These are phyloP conservation scores for Dipteronia sinensis DNA, from an alignment of 345 rosid genomes.

Conservation along the genomic window DNA sequence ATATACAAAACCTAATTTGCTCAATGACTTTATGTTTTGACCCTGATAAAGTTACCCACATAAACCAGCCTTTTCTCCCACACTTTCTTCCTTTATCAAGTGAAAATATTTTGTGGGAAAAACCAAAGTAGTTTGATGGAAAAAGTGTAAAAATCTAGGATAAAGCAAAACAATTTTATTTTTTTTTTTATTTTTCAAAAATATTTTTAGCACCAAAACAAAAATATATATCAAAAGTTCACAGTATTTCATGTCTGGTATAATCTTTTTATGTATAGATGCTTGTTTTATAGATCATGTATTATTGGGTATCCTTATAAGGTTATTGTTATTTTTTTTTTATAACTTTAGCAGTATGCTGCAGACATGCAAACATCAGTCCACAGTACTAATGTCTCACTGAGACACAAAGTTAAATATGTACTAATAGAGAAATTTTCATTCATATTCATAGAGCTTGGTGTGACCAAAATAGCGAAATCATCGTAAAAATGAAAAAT, in stretches of 20 bases:
- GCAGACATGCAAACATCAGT: constrained; percentile 29
- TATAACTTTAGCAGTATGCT: constrained; percentile 1
- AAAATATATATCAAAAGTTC: constrained; percentile 30
- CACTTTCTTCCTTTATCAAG: constrained; percentile 17
- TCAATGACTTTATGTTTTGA: constrained; percentile 39
- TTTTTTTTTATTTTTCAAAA: constrained; percentile 26
- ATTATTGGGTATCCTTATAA: neutral
- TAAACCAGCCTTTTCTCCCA: constrained; percentile 24
- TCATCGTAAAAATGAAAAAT: too few relatives aligned
- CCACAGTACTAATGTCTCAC: constrained; percentile 12
- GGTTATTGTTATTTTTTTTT: neutral
- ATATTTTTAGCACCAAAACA: constrained; percentile 41
- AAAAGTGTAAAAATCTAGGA: constrained; percentile 19
- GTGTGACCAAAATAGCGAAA: too few relatives aligned
- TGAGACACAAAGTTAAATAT: neutral
- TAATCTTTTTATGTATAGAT: constrained; percentile 13
- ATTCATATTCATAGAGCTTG: too few relatives aligned
- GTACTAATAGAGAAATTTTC: too few relatives aligned
- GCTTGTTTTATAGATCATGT: neutral
- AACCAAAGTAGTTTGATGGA: constrained; percentile 11
- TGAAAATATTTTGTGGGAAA: constrained; percentile 1
- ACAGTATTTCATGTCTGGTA: constrained; percentile 25
- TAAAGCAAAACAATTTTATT: constrained; percentile 11
- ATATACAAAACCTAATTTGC: neutral
- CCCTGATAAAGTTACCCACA: constrained; percentile 39